phyloP scores from a whole-genome alignment of 108 stramenopile genomes.

The Conticribra guillardii region DNA sequence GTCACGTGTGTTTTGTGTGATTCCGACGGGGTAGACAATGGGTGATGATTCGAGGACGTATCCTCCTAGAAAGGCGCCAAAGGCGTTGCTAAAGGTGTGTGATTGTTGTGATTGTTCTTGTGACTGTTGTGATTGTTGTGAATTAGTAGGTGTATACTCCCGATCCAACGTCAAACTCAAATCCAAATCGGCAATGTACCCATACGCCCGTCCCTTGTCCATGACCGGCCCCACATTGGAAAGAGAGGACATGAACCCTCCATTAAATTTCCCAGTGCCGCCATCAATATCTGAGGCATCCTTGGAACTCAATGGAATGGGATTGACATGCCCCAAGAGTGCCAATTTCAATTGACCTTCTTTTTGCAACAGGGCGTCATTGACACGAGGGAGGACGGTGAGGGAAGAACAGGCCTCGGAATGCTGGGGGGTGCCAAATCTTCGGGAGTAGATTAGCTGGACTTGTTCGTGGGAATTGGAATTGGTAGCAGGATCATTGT shows the following conservation, averaged over 20 bases:
- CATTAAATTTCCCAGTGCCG: constrained; percentile 19
- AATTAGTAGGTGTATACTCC: no score
- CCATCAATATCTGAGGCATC: not conserved
- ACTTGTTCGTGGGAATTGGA: no score
- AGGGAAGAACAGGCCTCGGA: constrained; percentile 37
- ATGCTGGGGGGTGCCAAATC: constrained; percentile 40
- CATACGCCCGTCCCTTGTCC: constrained; percentile 35
- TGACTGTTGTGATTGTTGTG: no score
- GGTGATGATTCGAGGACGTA: constrained; percentile 42
- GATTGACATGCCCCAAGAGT: constrained; percentile 46
- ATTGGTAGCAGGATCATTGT: no score
- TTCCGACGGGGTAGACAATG: constrained; percentile 39
- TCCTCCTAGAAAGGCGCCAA: constrained; percentile 41
- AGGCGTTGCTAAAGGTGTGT: constrained; percentile 14
- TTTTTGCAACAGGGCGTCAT: constrained; percentile 31
- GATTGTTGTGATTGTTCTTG: constrained; percentile 13
- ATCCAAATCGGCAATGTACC: constrained; percentile 43
- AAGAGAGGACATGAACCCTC: constrained; percentile 42
- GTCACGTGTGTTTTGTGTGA: constrained; percentile 42
- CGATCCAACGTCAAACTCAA: no score
- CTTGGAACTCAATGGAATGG: constrained; percentile 19
- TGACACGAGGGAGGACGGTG: constrained; percentile 16
- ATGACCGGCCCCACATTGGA: constrained; percentile 14
- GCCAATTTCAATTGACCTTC: constrained; percentile 32
- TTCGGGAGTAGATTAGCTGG: constrained; percentile 1